Percentiles rank a stretch among this genome's conserved stretches.
Conservation (phyloP, 768 basidiomycete genomes). For the Podaxis pistillaris region DNA sequence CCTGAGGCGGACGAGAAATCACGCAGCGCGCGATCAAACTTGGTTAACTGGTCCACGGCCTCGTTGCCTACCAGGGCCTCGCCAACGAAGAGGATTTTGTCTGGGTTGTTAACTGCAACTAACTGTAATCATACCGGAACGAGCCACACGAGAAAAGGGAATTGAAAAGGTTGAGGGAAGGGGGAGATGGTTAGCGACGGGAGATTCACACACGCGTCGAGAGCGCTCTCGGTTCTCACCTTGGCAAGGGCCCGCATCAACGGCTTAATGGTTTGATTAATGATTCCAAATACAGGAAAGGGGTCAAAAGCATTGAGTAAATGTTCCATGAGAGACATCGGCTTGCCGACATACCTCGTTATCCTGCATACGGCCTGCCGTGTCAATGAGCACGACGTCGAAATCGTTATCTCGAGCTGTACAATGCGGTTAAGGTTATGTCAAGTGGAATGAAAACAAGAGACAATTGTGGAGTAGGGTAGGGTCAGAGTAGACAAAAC, state of each 20-base stretch:
- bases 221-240: constrained; percentile 32
- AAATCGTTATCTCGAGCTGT: constrained; percentile 86
- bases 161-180: background rate
- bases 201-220: background rate
- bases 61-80: constrained; percentile 99
- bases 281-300: background rate
- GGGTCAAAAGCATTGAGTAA: background rate
- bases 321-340: constrained; percentile 11
- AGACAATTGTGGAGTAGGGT: background rate
- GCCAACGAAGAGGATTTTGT: constrained; percentile 98
- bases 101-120: constrained; percentile 89
- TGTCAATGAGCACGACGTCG: constrained; percentile 97
- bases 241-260: constrained; percentile 99
- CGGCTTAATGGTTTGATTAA: constrained; percentile 46
- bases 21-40: constrained; percentile 91
- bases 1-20: constrained; percentile 84
- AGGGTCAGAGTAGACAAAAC: constrained; percentile 18
- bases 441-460: constrained; percentile 1
- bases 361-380: constrained; percentile 98
- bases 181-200: constrained; percentile 7
- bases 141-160: background rate
- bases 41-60: constrained; percentile 95
- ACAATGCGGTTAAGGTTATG: background rate
- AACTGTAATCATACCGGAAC: constrained; percentile 46
- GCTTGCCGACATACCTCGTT: constrained; percentile 70